A percentile compares a stretch with the other conserved stretches of the same genome.
Conservation (phyloP, 108 stramenopile species). For the Epithemia pelagica region DNA sequence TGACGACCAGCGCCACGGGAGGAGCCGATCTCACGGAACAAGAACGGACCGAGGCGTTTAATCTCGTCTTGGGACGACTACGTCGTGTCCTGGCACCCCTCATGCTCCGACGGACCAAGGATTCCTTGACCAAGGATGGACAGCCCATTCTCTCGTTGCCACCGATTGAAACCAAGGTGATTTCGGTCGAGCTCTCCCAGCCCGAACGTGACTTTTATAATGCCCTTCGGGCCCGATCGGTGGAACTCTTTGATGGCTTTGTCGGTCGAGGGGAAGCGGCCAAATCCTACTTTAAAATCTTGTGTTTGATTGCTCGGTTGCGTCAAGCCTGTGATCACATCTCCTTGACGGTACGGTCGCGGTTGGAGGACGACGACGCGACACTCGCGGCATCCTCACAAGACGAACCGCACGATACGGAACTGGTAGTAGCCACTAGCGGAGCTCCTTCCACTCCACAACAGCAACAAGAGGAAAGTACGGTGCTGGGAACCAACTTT, state of each 20-base stretch:
- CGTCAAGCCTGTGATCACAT: constrained; percentile 82
- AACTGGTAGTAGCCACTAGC: neutral
- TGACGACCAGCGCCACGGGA: constrained; percentile 15
- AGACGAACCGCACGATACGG: too few species aligned
- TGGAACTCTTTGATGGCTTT: constrained; percentile 69
- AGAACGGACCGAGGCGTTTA: constrained; percentile 5
- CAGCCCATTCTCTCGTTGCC: constrained; percentile 71
- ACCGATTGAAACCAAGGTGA: constrained; percentile 54
- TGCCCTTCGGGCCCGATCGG: constrained; percentile 54
- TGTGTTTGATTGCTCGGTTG: constrained; percentile 67
- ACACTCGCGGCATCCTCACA: neutral
- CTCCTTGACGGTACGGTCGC: constrained; percentile 62
- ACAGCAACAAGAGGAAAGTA: constrained; percentile 7
- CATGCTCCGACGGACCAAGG: constrained; percentile 73
- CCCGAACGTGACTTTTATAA: constrained; percentile 81
- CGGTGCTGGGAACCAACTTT: constrained; percentile 8
- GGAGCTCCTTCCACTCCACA: neutral
- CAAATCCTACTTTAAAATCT: constrained; percentile 78
- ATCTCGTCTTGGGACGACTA: constrained; percentile 57
- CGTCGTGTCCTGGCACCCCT: constrained; percentile 60
- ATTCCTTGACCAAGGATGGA: constrained; percentile 56
- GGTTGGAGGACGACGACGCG: constrained; percentile 30
- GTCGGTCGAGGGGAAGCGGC: constrained; percentile 57
- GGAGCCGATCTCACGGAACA: constrained; percentile 1
- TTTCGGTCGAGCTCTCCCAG: constrained; percentile 46